Conservation (phyloP, 1,284 basidiomycete species). For the Takashimella koratensis region DNA sequence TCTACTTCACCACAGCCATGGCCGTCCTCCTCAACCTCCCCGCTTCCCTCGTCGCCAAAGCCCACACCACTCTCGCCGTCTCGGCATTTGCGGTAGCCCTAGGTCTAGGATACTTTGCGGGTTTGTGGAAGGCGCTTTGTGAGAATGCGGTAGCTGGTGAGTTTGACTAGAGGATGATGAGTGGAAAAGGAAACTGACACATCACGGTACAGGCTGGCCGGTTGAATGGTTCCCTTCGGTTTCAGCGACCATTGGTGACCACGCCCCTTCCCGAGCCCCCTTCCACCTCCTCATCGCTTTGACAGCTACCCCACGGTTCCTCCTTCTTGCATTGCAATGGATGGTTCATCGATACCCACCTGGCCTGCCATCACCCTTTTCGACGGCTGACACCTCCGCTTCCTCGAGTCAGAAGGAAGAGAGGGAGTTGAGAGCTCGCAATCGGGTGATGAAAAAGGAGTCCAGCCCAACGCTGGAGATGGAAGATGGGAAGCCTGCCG, state of each 20-base stretch:
- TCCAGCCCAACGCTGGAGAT: neutral
- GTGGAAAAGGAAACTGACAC: constrained; percentile 5
- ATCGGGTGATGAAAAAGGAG: neutral
- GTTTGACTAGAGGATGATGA: neutral
- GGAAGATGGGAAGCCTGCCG: constrained; percentile 34
- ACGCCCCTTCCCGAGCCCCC: constrained; percentile 80
- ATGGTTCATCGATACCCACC: constrained; percentile 53
- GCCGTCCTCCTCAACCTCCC: constrained; percentile 37
- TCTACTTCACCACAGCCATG: no score
- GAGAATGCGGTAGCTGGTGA: constrained; percentile 66
- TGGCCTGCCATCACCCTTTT: neutral
- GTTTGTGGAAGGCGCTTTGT: constrained; percentile 83
- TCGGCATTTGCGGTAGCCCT: constrained; percentile 71
- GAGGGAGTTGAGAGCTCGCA: neutral
- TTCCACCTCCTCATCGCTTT: constrained; percentile 90
- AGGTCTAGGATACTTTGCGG: constrained; percentile 57
- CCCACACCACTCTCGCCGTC: constrained; percentile 67
- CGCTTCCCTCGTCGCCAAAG: constrained; percentile 39
- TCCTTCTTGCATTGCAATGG: constrained; percentile 70
- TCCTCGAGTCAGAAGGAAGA: neutral
- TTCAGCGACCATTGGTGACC: constrained; percentile 91
- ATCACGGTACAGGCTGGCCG: constrained; percentile 61
- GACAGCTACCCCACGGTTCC: constrained; percentile 77
- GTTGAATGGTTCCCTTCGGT: constrained; percentile 92
- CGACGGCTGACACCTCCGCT: neutral